Evolutionary conservation across 768 basidiomycete species (phyloP).

Genomic region (Mycena vitilis): DNA sequence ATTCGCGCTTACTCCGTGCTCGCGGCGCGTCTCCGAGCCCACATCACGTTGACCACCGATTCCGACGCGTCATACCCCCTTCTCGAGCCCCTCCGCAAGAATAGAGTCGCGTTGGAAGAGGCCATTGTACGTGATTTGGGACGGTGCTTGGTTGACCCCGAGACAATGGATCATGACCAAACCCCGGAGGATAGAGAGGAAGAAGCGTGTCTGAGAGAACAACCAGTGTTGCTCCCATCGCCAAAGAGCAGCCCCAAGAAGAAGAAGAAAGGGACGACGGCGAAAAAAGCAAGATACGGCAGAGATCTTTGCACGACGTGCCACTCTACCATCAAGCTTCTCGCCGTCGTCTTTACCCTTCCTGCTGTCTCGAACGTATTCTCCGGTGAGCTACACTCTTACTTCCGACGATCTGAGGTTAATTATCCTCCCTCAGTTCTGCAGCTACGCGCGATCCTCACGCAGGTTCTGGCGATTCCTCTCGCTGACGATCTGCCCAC

Average conservation of each 20-base stretch:
- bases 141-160: constrained; percentile 73
- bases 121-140: constrained; percentile 77
- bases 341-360: constrained; percentile 68
- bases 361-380: constrained; percentile 72
- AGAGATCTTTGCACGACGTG: constrained; percentile 81
- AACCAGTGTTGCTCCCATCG: constrained; percentile 64
- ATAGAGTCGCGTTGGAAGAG: constrained; percentile 61
- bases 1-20: constrained; percentile 82
- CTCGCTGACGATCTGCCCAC: constrained; percentile 77
- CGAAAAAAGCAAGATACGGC: constrained; percentile 81
- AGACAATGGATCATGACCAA: constrained; percentile 36
- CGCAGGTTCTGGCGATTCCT: constrained; percentile 77
- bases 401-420: constrained; percentile 31
- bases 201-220: constrained; percentile 43
- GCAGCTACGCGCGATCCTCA: constrained; percentile 70
- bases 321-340: constrained; percentile 76
- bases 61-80: constrained; percentile 75
- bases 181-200: constrained; percentile 37
- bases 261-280: constrained; percentile 78
- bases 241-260: constrained; percentile 76
- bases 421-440: constrained; percentile 53
- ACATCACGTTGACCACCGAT: constrained; percentile 58
- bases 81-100: constrained; percentile 75
- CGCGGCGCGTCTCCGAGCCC: constrained; percentile 69
- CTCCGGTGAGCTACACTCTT: constrained; percentile 56